Conservation (phyloP, 2,329 filamentous ascomycete species). For the Amauroascus niger region DNA sequence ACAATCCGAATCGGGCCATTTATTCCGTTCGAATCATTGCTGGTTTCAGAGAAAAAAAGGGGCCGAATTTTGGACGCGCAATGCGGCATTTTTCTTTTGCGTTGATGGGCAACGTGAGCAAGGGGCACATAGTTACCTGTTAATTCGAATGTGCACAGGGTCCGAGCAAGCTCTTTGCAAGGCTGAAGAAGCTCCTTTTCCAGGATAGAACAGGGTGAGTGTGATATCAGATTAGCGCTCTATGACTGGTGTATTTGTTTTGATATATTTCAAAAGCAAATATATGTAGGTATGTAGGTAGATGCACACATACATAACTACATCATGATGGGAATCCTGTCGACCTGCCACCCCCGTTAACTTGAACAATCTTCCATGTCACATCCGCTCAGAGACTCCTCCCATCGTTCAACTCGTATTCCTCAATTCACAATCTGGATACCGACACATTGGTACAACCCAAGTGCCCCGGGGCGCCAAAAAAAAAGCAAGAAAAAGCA, state of each 20-base stretch:
- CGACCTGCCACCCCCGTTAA: neutral
- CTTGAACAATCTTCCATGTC: neutral
- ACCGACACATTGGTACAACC: slow-evolving; percentile 1
- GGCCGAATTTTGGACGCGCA: neutral
- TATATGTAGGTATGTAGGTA: neutral
- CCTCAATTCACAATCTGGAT: neutral
- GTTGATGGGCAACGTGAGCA: neutral
- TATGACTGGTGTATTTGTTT: neutral
- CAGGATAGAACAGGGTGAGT: neutral
- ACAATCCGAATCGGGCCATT: neutral
- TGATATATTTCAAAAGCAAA: neutral
- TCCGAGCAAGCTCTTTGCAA: neutral
- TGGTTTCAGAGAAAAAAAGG: neutral
- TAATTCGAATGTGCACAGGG: too few relatives aligned
- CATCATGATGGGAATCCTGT: too few relatives aligned
- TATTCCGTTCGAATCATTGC: neutral
- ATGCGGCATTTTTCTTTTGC: neutral
- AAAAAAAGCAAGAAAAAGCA: neutral
- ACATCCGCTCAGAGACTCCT: neutral
- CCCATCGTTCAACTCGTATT: neutral
- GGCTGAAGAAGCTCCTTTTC: slow-evolving; percentile 3
- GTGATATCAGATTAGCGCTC: neutral
- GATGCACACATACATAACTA: too few relatives aligned
- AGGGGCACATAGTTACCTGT: too few relatives aligned
- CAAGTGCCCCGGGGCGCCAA: neutral